Evolutionary conservation across 176 grass and related monocot species (phyloP), one percentile per base, ranked within the genome.

Genomic region (Triticum monococcum): DNA sequence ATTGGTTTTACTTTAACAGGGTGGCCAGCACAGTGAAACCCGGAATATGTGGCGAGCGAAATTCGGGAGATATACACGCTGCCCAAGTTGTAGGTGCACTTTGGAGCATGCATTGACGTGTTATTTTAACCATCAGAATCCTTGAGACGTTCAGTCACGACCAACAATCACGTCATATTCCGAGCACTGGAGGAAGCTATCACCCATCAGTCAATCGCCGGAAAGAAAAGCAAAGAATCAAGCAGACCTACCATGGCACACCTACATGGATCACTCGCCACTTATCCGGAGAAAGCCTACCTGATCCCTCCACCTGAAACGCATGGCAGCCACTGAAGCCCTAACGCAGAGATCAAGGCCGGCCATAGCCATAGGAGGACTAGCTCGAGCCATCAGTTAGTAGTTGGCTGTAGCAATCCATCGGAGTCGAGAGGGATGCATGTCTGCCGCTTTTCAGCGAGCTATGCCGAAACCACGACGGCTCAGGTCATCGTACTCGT

Each of bases 151-250:
- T 69, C 60, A 35, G 28, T 77, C 40, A 77, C 36, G 84, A 68
- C 89, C 30, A 63, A 62, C 50, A 84, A 56, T 18, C 81, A 68
- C 14, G 77, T 81, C 89, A 50, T 88, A 81, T 62, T 88, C 86
- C 9, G 62, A 66, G 28, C 33, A 38, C 36, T 81, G 37, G 59
- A 37, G 13, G 72, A 77, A 22, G 71, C 59, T 62, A 79, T 84
- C 68, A 67, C 59, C 33, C 25, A 75, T 72, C 79, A 56, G 72
- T 75, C 72, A 52, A 52, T 31, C 72, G 9, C 25, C 28, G 48
- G 43, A 33, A 31, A 35, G 50, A 66, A 48, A 48, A 18, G 54
- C 36, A 78, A 66, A 83, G 45, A 22, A 79, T 59, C 25, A 59
- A 33, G 12, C 64, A 84, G 56, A 81, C 81, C 77, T 77, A 88